Evolutionary conservation across 202 grass and related monocot species (phyloP), one percentile per base, ranked within the genome.

Genomic region (Panicum hallii): DNA sequence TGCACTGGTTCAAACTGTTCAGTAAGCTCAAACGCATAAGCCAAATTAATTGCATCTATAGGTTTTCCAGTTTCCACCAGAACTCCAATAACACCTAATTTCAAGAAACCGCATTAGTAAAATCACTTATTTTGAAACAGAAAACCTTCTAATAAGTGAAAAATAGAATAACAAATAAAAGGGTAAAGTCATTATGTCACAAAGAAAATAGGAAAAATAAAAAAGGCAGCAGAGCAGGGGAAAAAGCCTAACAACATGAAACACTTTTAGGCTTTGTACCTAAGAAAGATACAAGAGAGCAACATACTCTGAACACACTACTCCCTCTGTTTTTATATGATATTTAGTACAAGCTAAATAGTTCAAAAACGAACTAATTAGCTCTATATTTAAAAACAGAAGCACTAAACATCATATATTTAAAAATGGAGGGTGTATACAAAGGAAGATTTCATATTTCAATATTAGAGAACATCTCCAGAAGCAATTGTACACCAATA

Each of bases 21-120:
- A 46, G 89, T 95, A 42, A 98, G 83, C 70, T 82, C 87, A 70
- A 98, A 98, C 28, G 83, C 95, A 75, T 87, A 93, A 65, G 93
- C 87, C 60, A 93, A 78, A 83, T 95, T 95, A 83, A 98, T 85
- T 48, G 91, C 92, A 79, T 95, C 95, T 79, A 93, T 93, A 82
- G 90, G 89, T 77, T 87, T 91, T 84, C 89, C 92, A 70, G 74
- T 93, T 74, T 91, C 85, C 72, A 93, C 71, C 68, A 98, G 85
- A 79, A 95, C 80, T 69, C 86, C 83, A 53, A 95, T 98, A 32
- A 98, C 89, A 90, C 90, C 95, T 94, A 72, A 87, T 64, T 62
- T 75, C 84, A 82, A 78, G 11, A 64, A 78, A 86, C 19, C 57
- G 4, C 41, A 73, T 81, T 19, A 85, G 38, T 30, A 53, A 70